A percentile compares a stretch with the other conserved stretches of the same genome.
phyloP scores from a whole-genome alignment of 2,329 filamentous ascomycete genomes.

The Verticillium nonalfalfae region DNA sequence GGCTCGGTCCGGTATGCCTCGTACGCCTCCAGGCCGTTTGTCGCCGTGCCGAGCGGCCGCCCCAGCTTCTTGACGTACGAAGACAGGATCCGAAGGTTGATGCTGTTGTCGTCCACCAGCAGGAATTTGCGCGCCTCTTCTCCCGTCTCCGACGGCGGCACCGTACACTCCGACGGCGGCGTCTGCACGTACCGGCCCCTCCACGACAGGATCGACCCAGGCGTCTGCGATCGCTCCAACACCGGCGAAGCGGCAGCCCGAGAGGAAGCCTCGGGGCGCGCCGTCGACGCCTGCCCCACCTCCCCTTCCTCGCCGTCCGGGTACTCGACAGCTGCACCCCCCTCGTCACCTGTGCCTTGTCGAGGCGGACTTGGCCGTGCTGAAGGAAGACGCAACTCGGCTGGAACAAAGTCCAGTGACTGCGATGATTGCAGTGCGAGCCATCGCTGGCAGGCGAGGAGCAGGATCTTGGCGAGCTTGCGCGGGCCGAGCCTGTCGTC shows the following conservation, averaged over 20 bases:
- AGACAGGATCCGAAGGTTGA: slow-evolving; percentile 27
- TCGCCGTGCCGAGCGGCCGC: slow-evolving; percentile 19
- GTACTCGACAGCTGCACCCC: too few species aligned
- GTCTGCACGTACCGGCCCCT: background rate
- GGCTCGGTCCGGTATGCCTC: slow-evolving; percentile 18
- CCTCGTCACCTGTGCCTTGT: too few species aligned
- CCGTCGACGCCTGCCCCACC: too few species aligned
- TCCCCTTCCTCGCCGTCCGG: too few species aligned
- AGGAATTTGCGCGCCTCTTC: slow-evolving; percentile 13
- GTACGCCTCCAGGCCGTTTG: slow-evolving; percentile 26
- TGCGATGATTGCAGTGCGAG: background rate
- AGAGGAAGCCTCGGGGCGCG: too few species aligned
- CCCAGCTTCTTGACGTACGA: slow-evolving; percentile 26
- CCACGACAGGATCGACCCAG: too few species aligned
- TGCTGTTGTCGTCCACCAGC: slow-evolving; percentile 32
- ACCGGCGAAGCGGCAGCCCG: too few species aligned
- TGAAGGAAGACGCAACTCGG: too few species aligned
- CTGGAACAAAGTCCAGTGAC: too few species aligned
- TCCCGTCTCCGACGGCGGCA: background rate
- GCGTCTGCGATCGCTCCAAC: too few species aligned
- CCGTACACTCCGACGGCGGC: background rate
- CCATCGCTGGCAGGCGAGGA: slow-evolving; percentile 1
- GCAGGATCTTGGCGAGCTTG: slow-evolving; percentile 13
- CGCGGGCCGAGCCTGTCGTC: slow-evolving; percentile 9
- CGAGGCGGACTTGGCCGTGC: too few species aligned